Evolutionary conservation across 768 basidiomycete genomes (phyloP).

Genomic region (Rhodotorula toruloides): DNA sequence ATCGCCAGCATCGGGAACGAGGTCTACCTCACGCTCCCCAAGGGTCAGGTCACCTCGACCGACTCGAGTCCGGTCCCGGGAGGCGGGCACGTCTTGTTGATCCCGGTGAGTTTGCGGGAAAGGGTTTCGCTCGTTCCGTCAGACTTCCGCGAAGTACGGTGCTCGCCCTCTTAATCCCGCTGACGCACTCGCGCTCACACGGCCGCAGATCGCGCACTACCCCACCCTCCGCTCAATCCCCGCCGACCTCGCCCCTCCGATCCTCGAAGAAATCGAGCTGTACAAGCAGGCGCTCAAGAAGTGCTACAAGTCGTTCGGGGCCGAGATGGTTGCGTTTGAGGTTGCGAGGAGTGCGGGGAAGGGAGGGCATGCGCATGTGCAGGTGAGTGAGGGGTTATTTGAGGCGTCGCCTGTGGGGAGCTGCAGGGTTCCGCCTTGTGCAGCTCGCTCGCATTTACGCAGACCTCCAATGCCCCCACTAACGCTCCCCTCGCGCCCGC

Average conservation of each 20-base stretch:
- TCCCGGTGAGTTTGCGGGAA: conserved; percentile 61
- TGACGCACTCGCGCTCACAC: neutral
- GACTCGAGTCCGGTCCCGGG: conserved; percentile 64
- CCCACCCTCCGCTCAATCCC: conserved; percentile 81
- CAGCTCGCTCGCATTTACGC: too few relatives aligned
- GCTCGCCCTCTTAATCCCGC: too few relatives aligned
- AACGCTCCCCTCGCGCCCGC: conserved; percentile 42
- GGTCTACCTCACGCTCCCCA: conserved; percentile 91
- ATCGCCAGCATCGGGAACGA: conserved; percentile 90
- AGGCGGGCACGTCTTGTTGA: conserved; percentile 89
- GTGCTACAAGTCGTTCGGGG: conserved; percentile 66
- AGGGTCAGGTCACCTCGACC: conserved; percentile 61
- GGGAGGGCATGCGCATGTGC: conserved; percentile 92
- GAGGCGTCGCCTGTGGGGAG: too few relatives aligned
- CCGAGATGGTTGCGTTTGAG: conserved; percentile 75
- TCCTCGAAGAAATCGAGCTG: conserved; percentile 72
- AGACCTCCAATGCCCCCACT: too few relatives aligned
- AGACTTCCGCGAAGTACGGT: neutral
- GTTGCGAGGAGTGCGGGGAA: conserved; percentile 73
- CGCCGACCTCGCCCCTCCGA: conserved; percentile 64
- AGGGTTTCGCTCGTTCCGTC: neutral
- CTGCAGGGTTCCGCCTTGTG: too few relatives aligned
- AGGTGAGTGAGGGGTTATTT: conserved; percentile 49
- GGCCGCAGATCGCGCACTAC: conserved; percentile 66
- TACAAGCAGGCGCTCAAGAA: conserved; percentile 71